Evolutionary conservation across 2,329 filamentous ascomycete species (phyloP), one percentile per base, ranked within the genome.

Genomic region (Xenosphaeropsis pyriputrescens): DNA sequence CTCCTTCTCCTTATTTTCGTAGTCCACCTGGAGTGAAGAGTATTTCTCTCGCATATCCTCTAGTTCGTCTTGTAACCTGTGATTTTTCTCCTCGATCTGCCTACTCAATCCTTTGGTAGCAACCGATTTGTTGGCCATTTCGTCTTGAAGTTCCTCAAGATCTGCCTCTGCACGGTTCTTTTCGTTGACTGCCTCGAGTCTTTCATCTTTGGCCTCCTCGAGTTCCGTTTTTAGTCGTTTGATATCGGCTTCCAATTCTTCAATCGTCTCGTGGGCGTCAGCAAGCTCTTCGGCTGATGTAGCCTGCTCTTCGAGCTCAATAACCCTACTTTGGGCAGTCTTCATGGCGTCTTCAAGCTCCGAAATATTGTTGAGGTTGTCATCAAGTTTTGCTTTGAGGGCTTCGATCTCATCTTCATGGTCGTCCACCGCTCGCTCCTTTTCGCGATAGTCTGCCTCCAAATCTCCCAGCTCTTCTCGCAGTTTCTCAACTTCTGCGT

Each of bases 111-210:
- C 80, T 52, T 82, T 85, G 11, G 79, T 82, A 38, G 75, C 74
- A 29, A 85, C 69, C 0, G 82, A 88, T 48, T 85, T 86, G 57
- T 88, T 79, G 16, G 79, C 70, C 68, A 86, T 74, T 49, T 86
- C 82, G 38, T 84, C 79, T 43, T 83, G 79, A 17, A 86, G 64
- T 49, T 79, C 74, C 47, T 76, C 67, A 13, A 79, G 59, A 41
- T 79, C 68, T 6, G 58, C 60, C 47, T 76, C 70, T 2, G 74
- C 74, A 19, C 68, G 65, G 16, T 72, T 62, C 46, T 71, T 73
- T 39, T 75, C 65, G 1, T 60, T 52, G 6, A 66, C 42, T 0
- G 74, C 72, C 37, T 71, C 63, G 29, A 73, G 60, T 14, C 70
- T 57, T 45, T 68, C 68, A 11, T 70, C 63, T 46, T 67, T 71